phyloP scores from a whole-genome alignment of 2,329 filamentous ascomycete genomes.

The Apiospora aurea region DNA sequence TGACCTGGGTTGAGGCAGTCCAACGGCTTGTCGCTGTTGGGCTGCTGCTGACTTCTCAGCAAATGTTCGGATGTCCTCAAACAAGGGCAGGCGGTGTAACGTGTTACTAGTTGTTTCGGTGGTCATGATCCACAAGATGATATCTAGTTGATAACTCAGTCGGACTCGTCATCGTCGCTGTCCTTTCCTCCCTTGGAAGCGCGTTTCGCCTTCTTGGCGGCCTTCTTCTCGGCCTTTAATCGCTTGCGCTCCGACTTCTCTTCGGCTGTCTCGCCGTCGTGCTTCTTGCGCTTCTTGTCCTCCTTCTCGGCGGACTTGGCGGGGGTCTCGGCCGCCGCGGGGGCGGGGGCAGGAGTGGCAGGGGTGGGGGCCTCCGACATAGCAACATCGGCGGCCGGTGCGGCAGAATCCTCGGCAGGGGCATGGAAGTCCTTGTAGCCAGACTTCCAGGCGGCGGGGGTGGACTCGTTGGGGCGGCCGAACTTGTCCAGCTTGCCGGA shows the following conservation, averaged over 20 bases:
- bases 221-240: slow-evolving; percentile 67
- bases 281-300: slow-evolving; percentile 84
- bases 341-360: slow-evolving; percentile 49
- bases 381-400: slow-evolving; percentile 53
- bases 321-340: slow-evolving; percentile 45
- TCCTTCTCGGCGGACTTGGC: slow-evolving; percentile 60
- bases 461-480: slow-evolving; percentile 89
- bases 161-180: slow-evolving; percentile 58
- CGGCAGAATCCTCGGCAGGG: slow-evolving; percentile 52
- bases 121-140: slow-evolving; percentile 13
- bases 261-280: slow-evolving; percentile 77
- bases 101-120: slow-evolving; percentile 1
- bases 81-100: slow-evolving; percentile 5
- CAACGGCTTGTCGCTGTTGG: neutral
- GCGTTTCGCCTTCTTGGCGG: slow-evolving; percentile 63
- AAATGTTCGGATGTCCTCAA: slow-evolving; percentile 13
- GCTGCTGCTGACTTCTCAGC: neutral
- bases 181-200: slow-evolving; percentile 48
- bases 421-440: slow-evolving; percentile 91
- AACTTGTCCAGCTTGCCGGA: slow-evolving; percentile 98
- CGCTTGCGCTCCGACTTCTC: slow-evolving; percentile 69
- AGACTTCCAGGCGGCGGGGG: slow-evolving; percentile 89
- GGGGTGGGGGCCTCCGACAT: slow-evolving; percentile 52
- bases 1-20: neutral
- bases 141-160: slow-evolving; percentile 40